phyloP scores from a whole-genome alignment of 805 yeast species.

The Aciculoconidium aculeatum region DNA sequence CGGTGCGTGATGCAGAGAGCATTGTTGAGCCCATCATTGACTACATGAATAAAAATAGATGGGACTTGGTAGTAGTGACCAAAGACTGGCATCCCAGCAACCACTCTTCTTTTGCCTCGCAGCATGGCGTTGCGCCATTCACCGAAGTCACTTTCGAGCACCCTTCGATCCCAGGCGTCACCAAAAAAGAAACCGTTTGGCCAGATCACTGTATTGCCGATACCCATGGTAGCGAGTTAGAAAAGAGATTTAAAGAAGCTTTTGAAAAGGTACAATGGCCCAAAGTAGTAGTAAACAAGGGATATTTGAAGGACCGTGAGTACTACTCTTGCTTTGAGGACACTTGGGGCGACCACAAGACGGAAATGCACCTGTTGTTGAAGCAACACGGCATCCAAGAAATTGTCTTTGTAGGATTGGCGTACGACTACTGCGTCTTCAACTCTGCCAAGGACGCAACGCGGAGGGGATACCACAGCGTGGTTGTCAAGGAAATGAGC shows the following conservation, averaged over 20 bases:
- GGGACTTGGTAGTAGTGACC: conserved; percentile 66
- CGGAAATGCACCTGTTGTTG: conserved; percentile 55
- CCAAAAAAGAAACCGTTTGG: conserved; percentile 52
- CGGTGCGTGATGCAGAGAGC: conserved; percentile 59
- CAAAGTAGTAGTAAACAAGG: conserved; percentile 55
- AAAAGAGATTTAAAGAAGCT: conserved; percentile 38
- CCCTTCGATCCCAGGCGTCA: conserved; percentile 34
- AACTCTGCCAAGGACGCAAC: conserved; percentile 70
- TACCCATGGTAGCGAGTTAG: conserved; percentile 60
- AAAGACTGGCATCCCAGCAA: conserved; percentile 84
- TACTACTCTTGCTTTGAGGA: conserved; percentile 86
- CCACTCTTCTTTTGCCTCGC: conserved; percentile 79
- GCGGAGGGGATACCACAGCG: conserved; percentile 54
- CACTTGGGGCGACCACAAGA: conserved; percentile 64
- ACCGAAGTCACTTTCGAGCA: conserved; percentile 42
- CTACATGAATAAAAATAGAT: conserved; percentile 31
- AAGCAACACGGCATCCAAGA: conserved; percentile 42
- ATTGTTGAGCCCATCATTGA: conserved; percentile 49
- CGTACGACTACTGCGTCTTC: conserved; percentile 82
- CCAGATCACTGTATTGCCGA: conserved; percentile 87
- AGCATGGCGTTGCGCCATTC: conserved; percentile 50
- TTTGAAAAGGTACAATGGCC: conserved; percentile 29
- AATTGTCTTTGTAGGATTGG: conserved; percentile 75
- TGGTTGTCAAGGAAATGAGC: conserved; percentile 52
- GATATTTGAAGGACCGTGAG: conserved; percentile 66